These are phyloP conservation scores for Plasmopara muralis DNA, from an alignment of 352 stramenopile species.

Conservation along the genomic window DNA sequence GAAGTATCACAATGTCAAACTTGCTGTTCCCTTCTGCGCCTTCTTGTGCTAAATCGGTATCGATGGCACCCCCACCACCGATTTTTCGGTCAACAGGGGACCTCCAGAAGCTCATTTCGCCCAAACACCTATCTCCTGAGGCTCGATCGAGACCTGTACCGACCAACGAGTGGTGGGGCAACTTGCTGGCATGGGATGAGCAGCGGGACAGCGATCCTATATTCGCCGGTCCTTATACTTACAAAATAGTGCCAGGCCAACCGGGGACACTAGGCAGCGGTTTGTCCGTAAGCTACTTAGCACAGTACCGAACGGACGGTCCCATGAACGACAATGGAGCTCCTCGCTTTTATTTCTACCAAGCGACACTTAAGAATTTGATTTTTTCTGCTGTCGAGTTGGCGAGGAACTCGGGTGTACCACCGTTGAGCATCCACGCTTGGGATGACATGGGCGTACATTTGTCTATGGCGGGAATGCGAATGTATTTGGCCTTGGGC, in stretches of 20 bases:
- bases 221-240: constrained; percentile 66
- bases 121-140: constrained; percentile 32
- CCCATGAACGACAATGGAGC: constrained; percentile 72
- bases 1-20: constrained; percentile 13
- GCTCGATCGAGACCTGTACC: constrained; percentile 37
- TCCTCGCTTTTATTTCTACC: constrained; percentile 82
- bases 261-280: constrained; percentile 34
- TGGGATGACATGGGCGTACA: constrained; percentile 78
- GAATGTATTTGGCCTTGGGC: constrained; percentile 60
- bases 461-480: constrained; percentile 36
- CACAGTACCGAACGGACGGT: constrained; percentile 62
- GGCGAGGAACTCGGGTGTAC: constrained; percentile 3
- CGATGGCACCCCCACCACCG: constrained; percentile 20
- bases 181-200: constrained; percentile 58
- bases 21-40: constrained; percentile 11
- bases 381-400: constrained; percentile 60
- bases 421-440: constrained; percentile 39
- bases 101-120: constrained; percentile 43
- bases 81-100: constrained; percentile 45
- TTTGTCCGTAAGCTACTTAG: constrained; percentile 60
- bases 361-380: constrained; percentile 66
- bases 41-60: constrained; percentile 1
- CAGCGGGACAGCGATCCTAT: constrained; percentile 61
- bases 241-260: constrained; percentile 38
- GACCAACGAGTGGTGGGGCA: constrained; percentile 84